Evolutionary conservation across 305 asterid species (phyloP), one percentile per base, ranked within the genome.

Genomic region (Caryopteris hybrid): DNA sequence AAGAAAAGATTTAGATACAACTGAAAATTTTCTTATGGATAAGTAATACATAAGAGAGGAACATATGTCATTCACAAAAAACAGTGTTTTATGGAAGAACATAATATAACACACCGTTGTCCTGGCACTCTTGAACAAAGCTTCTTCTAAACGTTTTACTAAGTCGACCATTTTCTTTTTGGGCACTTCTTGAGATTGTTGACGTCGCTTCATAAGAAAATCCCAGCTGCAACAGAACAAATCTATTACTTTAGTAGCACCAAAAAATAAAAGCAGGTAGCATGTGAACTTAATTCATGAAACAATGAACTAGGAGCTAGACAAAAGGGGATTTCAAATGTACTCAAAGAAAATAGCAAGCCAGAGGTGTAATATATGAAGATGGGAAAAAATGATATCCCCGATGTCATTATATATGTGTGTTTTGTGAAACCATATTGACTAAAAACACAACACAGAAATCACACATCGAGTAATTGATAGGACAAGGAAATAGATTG

Each of bases 111-210:
- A 73, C 70, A 95, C 99, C 96, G 82, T 90, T 75, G 99, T 66
- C 1, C 74, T 42, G 70, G 98, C 97, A 84, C 76, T 74, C 84
- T 77, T 89, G 80, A 79, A 83, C 73, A 95, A 76, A 64, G 84
- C 89, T 79, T 84, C 97, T 71, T 95, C 99, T 64, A 95, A 72
- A 61, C 98, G 96, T 85, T 57, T 81, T 67, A 84, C 97, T 73
- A 92, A 71, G 71, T 92, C 98, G 1, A 79, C 1, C 65, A 92
- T 66, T 80, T 66, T 92, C 83, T 69, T 79, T 43, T 36, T 66
- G 53, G 93, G 77, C 71, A 74, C 79, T 38, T 84, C 92, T 33
- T 74, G 85, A 65, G 86, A 61, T 58, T 78, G 95, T 67, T 80
- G 95, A 38, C 85, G 86, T 51, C 93, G 83, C 72, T 76, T 87